Evolutionary conservation across 768 basidiomycete species (phyloP), one percentile per base, ranked within the genome.

Genomic region (Russula foetens): DNA sequence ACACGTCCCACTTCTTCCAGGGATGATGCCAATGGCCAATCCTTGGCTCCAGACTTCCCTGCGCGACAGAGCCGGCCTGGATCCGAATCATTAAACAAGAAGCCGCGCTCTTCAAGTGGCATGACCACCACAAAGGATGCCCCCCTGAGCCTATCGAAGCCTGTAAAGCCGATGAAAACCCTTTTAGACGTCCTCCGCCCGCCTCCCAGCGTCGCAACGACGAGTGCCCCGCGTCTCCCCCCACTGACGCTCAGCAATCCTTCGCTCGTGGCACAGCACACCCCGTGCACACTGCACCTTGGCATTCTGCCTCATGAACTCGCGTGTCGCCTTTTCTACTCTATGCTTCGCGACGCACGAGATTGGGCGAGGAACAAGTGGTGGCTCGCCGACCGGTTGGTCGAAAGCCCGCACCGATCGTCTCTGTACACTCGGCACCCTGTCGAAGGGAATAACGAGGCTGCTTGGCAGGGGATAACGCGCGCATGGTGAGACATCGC

Each of bases 371-470:
- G 82, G 52, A 90, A 88, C 62, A 88, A 84, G 66, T 92, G 90
- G 91, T 92, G 85, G 85, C 77, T 92, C 21, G 86, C 89, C 70
- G 89, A 92, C 67, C 77, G 84, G 23, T 62, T 92, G 15, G 91
- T 92, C 2, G 88, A 92, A 72, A 90, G 88, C 66, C 89, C 90
- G 4, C 90, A 92, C 72, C 76, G 82, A n/a, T 88, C 90, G 1
- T 81, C 86, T 1, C 90, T 92, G 71, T 92, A 81, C 72, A 82
- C 81, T 5, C 73, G 89, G 51, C 77, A 75, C 24, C 48, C 56
- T 24, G 46, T 54, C 11, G 41, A 63, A 15, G 44, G 58, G 2
- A 75, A 75, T 28, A 71, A 74, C 17, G 73, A 82, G 52, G 75
- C 79, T 41, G 72, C 75, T 9, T 86, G 86, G 86, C 81, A 84